Conservation (phyloP, 805 yeast species). For the Hanseniaspora osmophila region DNA sequence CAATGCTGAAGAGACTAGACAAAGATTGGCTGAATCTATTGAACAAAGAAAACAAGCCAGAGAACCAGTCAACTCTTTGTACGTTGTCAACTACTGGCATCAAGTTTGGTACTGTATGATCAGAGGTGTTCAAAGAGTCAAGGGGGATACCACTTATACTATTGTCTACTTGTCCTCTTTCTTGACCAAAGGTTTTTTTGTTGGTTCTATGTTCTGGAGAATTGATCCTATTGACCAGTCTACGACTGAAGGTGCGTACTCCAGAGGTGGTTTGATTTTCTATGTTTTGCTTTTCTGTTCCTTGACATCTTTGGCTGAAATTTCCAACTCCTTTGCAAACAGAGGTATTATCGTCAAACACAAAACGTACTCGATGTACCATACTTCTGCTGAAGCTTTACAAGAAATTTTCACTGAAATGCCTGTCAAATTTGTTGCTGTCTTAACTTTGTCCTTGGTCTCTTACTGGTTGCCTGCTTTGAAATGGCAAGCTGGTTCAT, state of each 20-base stretch:
- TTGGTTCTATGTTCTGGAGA: slow-evolving; percentile 47
- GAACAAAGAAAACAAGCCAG: slow-evolving; percentile 30
- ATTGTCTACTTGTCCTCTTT: slow-evolving; percentile 38
- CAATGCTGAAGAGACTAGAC: slow-evolving; percentile 26
- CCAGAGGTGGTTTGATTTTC: slow-evolving; percentile 51
- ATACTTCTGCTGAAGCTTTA: slow-evolving; percentile 51
- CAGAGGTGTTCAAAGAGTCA: slow-evolving; percentile 40
- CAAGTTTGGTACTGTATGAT: slow-evolving; percentile 38
- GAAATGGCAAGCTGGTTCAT: slow-evolving; percentile 39
- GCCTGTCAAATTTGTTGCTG: slow-evolving; percentile 40
- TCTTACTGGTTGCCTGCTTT: slow-evolving; percentile 40
- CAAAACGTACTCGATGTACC: slow-evolving; percentile 45
- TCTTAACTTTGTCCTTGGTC: slow-evolving; percentile 31
- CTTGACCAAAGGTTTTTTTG: slow-evolving; percentile 40
- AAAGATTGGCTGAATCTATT: slow-evolving; percentile 28
- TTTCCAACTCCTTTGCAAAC: slow-evolving; percentile 41
- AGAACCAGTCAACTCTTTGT: slow-evolving; percentile 27
- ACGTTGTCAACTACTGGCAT: slow-evolving; percentile 31
- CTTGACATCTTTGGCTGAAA: slow-evolving; percentile 47
- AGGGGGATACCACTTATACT: slow-evolving; percentile 44
- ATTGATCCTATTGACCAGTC: slow-evolving; percentile 25
- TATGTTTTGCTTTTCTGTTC: slow-evolving; percentile 47
- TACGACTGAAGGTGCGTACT: slow-evolving; percentile 41
- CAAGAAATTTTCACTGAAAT: slow-evolving; percentile 42
- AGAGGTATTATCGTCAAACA: slow-evolving; percentile 56